phyloP scores from a whole-genome alignment of 2,329 filamentous ascomycete species.

The Cladosporium cucumerinum region DNA sequence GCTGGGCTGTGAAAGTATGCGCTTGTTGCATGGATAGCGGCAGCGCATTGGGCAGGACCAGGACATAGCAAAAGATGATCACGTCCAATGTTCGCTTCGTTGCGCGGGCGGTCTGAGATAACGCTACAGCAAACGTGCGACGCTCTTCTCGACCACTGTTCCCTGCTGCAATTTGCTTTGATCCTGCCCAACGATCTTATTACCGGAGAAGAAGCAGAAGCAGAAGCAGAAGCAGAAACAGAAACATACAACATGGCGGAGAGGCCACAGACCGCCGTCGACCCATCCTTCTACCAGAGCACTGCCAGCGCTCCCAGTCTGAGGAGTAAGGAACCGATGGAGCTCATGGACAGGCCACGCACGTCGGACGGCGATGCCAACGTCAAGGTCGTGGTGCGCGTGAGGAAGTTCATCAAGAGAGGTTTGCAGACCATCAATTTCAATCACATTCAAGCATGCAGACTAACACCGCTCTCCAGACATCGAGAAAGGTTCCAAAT shows the following conservation, averaged over 20 bases:
- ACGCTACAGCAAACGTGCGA: constrained; percentile 21
- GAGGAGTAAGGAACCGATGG: constrained; percentile 39
- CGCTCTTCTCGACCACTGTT: constrained; percentile 19
- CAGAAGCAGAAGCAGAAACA: background rate
- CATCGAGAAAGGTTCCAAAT: constrained; percentile 73
- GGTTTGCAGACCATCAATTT: constrained; percentile 31
- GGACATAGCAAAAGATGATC: constrained; percentile 10
- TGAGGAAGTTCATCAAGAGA: constrained; percentile 47
- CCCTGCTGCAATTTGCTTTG: background rate
- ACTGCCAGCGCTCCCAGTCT: constrained; percentile 45
- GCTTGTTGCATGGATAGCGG: constrained; percentile 13
- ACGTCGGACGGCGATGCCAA: constrained; percentile 44
- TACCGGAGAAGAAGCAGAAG: background rate
- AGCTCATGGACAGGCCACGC: constrained; percentile 30
- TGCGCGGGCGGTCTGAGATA: constrained; percentile 22
- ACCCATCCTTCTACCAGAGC: constrained; percentile 25
- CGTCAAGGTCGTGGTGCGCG: constrained; percentile 51
- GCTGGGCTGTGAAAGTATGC: background rate
- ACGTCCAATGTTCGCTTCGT: constrained; percentile 22
- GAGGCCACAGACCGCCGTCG: constrained; percentile 13
- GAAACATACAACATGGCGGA: constrained; percentile 11
- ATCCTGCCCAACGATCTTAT: background rate
- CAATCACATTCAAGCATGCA: background rate
- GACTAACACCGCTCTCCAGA: constrained; percentile 54
- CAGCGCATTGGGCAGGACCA: constrained; percentile 10